Base-by-base conservation (phyloP, 495 filamentous ascomycete genomes). In the Lasiosphaeria hispida region DNA sequence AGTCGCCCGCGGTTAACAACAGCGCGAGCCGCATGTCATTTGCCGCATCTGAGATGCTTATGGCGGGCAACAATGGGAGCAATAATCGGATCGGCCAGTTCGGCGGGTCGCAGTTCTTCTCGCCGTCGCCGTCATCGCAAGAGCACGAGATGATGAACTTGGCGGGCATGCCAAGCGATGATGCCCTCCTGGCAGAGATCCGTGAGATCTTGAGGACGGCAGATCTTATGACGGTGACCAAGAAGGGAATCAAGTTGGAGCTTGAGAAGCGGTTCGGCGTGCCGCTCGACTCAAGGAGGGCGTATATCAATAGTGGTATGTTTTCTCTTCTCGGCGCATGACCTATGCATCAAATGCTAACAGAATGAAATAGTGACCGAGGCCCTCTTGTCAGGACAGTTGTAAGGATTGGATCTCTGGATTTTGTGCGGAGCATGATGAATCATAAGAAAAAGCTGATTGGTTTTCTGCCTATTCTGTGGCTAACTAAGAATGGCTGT, bases 161-260 rank as follows among this genome's bases (percentile, higher is more conserved):
- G 34, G 78, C 80, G 15, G 80, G 83, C 14, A 71, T 96, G 63
- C 94, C 94, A 1, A 86, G 75, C 58, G 94, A 99, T 60, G 94
- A 99, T 69, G 87, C 90, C 15, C 79, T 99, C 47, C 75, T 97
- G 47, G 87, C 90, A 1, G 95, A 99, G 79, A 97, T 99, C 55
- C 79, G 94, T 40, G 92, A 96, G 63, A 95, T 99, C 53, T 76
- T 99, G 48, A 79, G 85, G 59, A 92, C 88, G 2, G 91, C 91
- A 1, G 95, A 99, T 77, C 76, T 99, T 64, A 99, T 99, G 94
- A 90, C 78, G 9, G 89, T 97, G 33, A 97, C 95, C 60, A 99
- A 99, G 87, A 99, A 97, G 85, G 90, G 88, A 57, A 88, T 99
- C 75, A 97, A 96, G 81, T 72, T 81, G 57, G 95, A 99, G 73